A percentile compares a stretch with the other conserved stretches of the same genome.
phyloP scores from a whole-genome alignment of 371 early-diverging fungal genomes.

The Mucor plumbeus region DNA sequence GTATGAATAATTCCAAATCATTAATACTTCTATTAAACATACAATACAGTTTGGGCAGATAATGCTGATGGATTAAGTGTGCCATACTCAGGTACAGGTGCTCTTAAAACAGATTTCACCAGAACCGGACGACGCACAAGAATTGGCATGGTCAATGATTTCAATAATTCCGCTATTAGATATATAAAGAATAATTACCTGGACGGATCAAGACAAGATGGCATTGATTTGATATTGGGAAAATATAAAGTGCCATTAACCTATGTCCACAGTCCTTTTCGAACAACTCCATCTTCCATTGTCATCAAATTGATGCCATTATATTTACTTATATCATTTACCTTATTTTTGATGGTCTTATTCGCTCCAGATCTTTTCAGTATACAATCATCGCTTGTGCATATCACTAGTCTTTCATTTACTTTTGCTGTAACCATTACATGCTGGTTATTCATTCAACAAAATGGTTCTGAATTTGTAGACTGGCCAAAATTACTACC shows the following conservation, averaged over 20 bases:
- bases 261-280: slow-evolving; percentile 37
- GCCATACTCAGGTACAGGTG: slow-evolving; percentile 98
- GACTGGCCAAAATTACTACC: slow-evolving; percentile 50
- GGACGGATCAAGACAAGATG: slow-evolving; percentile 92
- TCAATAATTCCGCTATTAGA: slow-evolving; percentile 78
- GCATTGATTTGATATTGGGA: slow-evolving; percentile 82
- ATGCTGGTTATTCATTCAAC: slow-evolving; percentile 43
- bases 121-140: slow-evolving; percentile 88
- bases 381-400: slow-evolving; percentile 31
- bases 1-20: background rate
- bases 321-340: slow-evolving; percentile 26
- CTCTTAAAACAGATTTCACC: slow-evolving; percentile 97
- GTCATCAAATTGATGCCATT: slow-evolving; percentile 30
- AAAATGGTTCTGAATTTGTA: slow-evolving; percentile 45
- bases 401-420: slow-evolving; percentile 38
- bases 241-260: slow-evolving; percentile 54
- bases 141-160: slow-evolving; percentile 82
- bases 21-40: too few species aligned
- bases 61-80: slow-evolving; percentile 97
- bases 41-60: slow-evolving; percentile 90
- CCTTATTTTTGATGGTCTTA: slow-evolving; percentile 28
- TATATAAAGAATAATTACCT: slow-evolving; percentile 92
- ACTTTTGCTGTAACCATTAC: slow-evolving; percentile 37
- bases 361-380: slow-evolving; percentile 32
- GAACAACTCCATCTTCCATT: slow-evolving; percentile 18